phyloP scores from a whole-genome alignment of 2,329 filamentous ascomycete genomes.

The Monascus ruber region DNA sequence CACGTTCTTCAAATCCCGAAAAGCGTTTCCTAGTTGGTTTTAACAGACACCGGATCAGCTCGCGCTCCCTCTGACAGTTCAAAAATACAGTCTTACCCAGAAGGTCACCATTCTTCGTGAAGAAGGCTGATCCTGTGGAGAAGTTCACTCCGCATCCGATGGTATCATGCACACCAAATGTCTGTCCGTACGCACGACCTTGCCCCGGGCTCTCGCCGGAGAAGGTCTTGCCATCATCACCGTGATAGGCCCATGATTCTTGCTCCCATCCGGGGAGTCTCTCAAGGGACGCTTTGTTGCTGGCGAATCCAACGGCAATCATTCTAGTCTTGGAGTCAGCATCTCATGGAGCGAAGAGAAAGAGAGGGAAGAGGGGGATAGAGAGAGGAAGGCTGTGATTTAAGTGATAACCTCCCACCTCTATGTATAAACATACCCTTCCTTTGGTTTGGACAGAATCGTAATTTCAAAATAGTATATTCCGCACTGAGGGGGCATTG shows the following conservation, averaged over 20 bases:
- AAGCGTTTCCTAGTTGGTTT: conserved; percentile 43
- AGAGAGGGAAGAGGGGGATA: too few relatives aligned
- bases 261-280: conserved; percentile 55
- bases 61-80: too few relatives aligned
- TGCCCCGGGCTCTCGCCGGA: conserved; percentile 44
- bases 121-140: conserved; percentile 49
- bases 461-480: conserved; percentile 87
- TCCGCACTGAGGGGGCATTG: conserved; percentile 80
- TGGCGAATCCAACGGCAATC: conserved; percentile 50
- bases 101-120: conserved; percentile 52
- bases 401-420: too few relatives aligned
- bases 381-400: too few relatives aligned
- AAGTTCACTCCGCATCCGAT: conserved; percentile 58
- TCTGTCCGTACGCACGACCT: conserved; percentile 48
- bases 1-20: conserved; percentile 33
- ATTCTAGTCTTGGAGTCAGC: conserved; percentile 17
- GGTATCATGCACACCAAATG: conserved; percentile 48
- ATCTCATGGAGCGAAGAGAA: neutral
- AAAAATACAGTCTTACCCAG: conserved; percentile 34
- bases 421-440: conserved; percentile 41
- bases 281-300: conserved; percentile 46
- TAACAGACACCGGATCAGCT: too few relatives aligned
- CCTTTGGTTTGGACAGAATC: conserved; percentile 55
- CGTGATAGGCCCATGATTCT: conserved; percentile 56
- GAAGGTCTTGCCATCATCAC: conserved; percentile 55